A percentile compares a stretch with the other conserved stretches of the same genome.
Conservation (phyloP, 2,329 filamentous ascomycete species). For the Lasiodiplodia hormozganensis region DNA sequence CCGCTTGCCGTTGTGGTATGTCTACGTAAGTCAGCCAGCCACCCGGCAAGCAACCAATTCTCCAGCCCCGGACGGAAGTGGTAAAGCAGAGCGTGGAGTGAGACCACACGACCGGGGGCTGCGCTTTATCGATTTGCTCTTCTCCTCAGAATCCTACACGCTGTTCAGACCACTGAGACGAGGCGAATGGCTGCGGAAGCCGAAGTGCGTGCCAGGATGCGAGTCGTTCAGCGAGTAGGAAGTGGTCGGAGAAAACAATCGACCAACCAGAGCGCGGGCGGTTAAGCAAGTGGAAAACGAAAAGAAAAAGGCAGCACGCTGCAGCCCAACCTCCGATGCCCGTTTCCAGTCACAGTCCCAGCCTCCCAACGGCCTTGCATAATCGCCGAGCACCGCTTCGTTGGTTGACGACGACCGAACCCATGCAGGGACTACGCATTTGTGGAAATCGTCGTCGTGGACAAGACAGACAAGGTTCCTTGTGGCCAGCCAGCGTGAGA, state of each 20-base stretch:
- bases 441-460: neutral
- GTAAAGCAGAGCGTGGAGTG: neutral
- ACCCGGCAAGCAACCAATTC: too few species aligned
- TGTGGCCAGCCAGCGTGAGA: neutral
- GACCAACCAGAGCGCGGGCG: neutral
- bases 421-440: slow-evolving; percentile 15
- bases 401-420: neutral
- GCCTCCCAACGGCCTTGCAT: slow-evolving; percentile 19
- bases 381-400: slow-evolving; percentile 5
- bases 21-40: too few species aligned
- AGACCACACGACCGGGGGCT: neutral
- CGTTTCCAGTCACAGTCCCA: neutral
- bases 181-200: neutral
- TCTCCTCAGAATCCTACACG: neutral
- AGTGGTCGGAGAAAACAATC: neutral
- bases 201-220: neutral
- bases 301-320: too few species aligned
- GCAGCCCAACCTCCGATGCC: slow-evolving; percentile 3
- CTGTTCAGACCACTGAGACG: too few species aligned
- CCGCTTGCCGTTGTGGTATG: too few species aligned
- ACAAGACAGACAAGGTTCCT: neutral
- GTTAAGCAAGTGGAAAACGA: too few species aligned
- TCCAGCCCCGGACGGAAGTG: neutral
- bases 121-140: neutral
- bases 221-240: slow-evolving; percentile 2